Evolutionary conservation across 257 asterid genomes (phyloP).

Genomic region (Schizonepeta tenuifolia): DNA sequence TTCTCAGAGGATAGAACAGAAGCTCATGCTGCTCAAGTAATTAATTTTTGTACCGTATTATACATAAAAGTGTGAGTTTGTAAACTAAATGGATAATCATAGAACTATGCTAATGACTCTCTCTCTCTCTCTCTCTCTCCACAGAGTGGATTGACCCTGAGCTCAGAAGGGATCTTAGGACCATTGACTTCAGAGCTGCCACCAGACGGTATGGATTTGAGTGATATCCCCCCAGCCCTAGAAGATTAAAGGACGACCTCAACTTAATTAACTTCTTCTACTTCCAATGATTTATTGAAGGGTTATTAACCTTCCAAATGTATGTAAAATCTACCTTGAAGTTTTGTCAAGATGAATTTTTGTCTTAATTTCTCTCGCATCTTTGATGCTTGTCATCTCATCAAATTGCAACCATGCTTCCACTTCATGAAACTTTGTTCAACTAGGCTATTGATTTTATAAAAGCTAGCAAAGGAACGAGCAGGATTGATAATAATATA

Average conservation of each 20-base stretch:
- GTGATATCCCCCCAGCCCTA: constrained; percentile 66
- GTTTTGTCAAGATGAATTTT: background rate
- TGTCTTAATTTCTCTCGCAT: background rate
- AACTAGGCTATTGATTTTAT: background rate
- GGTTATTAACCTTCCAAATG: constrained; percentile 1
- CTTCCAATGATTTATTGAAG: background rate
- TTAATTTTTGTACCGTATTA: background rate
- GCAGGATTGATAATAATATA: background rate
- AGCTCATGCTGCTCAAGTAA: background rate
- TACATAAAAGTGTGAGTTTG: background rate
- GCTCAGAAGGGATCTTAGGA: constrained; percentile 88
- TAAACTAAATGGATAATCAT: no score
- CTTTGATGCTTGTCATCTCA: background rate
- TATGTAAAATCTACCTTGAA: background rate
- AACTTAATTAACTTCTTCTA: background rate
- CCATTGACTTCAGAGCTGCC: constrained; percentile 86
- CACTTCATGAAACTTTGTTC: background rate
- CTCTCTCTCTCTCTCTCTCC: constrained; percentile 7
- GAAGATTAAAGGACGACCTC: constrained; percentile 48
- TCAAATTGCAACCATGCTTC: background rate
- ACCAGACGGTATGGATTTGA: constrained; percentile 78
- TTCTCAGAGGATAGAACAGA: background rate
- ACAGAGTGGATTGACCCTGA: constrained; percentile 94
- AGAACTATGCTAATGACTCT: no score
- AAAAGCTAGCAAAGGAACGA: background rate